Conservation (phyloP, 2,329 filamentous ascomycete genomes). For the Calonectria hawksworthii region DNA sequence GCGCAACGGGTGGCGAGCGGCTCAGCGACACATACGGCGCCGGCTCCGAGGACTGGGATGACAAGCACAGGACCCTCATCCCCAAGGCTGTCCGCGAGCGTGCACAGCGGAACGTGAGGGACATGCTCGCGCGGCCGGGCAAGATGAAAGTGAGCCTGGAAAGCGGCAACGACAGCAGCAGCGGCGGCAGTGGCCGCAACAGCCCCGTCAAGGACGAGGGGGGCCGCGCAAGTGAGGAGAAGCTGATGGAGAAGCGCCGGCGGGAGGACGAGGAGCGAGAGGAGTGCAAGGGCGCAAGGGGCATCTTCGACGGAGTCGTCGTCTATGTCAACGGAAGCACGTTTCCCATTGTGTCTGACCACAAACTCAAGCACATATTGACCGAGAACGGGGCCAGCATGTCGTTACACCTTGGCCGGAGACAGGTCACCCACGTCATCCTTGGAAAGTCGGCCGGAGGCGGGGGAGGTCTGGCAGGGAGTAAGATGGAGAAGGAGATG, state of each 20-base stretch:
- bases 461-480: constrained; percentile 78
- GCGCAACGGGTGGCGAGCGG: constrained; percentile 69
- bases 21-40: constrained; percentile 76
- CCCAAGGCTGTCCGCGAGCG: constrained; percentile 58
- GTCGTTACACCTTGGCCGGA: constrained; percentile 78
- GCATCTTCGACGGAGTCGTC: constrained; percentile 78
- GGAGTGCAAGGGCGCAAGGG: constrained; percentile 42
- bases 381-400: constrained; percentile 80
- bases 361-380: constrained; percentile 85
- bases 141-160: constrained; percentile 53
- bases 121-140: constrained; percentile 66
- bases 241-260: constrained; percentile 49
- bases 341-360: constrained; percentile 84
- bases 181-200: not conserved
- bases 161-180: not conserved
- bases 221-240: constrained; percentile 41
- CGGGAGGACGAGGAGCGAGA: constrained; percentile 66
- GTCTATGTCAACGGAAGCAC: constrained; percentile 93
- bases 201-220: not conserved
- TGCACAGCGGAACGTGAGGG: constrained; percentile 61
- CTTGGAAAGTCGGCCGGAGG: constrained; percentile 72
- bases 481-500: constrained; percentile 88
- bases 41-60: constrained; percentile 70
- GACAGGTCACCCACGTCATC: constrained; percentile 88
- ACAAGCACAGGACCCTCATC: constrained; percentile 58